Evolutionary conservation across 208 protist species (phyloP).

Genomic region (Trypanosomatidae sp.): DNA sequence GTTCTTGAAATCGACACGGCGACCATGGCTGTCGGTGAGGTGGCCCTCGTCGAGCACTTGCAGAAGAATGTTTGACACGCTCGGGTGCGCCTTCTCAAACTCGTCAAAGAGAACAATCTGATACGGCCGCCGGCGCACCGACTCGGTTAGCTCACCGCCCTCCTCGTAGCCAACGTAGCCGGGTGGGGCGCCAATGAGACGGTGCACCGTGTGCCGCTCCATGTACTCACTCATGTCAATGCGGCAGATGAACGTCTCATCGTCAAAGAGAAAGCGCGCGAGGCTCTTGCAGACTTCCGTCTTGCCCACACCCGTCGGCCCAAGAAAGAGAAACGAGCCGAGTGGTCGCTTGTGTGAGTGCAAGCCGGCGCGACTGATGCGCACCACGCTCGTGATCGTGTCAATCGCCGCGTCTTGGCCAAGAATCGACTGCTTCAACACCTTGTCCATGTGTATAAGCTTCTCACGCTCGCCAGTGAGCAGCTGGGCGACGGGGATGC

Average conservation of each 20-base stretch:
- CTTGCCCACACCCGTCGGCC: constrained; percentile 94
- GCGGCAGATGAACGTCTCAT: constrained; percentile 93
- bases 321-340: constrained; percentile 95
- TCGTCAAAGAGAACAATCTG: constrained; percentile 98
- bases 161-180: constrained; percentile 98
- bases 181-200: constrained; percentile 96
- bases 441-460: constrained; percentile 76
- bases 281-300: constrained; percentile 96
- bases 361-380: constrained; percentile 91
- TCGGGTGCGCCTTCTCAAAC: constrained; percentile 97
- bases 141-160: constrained; percentile 96
- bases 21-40: constrained; percentile 94
- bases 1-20: constrained; percentile 95
- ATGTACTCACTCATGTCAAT: constrained; percentile 99
- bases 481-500: constrained; percentile 94
- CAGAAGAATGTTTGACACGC: constrained; percentile 94
- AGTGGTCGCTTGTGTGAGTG: constrained; percentile 79
- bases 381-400: constrained; percentile 92
- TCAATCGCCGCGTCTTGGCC: constrained; percentile 96
- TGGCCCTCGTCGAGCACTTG: constrained; percentile 98
- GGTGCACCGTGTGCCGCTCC: constrained; percentile 91
- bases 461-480: constrained; percentile 82
- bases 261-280: constrained; percentile 93
- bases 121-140: constrained; percentile 95
- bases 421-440: constrained; percentile 85